Base-by-base conservation (phyloP, 2,329 filamentous ascomycete species). In the Penicillium sp. region DNA sequence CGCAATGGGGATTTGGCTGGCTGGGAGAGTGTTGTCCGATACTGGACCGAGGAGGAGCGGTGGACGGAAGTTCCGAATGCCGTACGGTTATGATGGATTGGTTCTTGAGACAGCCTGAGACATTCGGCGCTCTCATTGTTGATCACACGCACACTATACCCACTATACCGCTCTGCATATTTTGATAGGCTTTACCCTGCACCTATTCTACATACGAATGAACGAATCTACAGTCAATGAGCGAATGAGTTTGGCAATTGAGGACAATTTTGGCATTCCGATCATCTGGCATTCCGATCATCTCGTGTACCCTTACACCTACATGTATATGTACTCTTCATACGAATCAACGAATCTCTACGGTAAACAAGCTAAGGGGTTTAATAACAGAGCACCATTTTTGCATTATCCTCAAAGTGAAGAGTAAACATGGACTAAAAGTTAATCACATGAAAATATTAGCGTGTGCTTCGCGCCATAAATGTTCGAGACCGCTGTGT, bases 41-140 rank as follows among this genome's bases (percentile, higher is more conserved):
- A 74, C 65, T 80, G 72, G 73, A 80, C 78, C 10, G 70, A 64
- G 50, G 76, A 79, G 68, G 76, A 78, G 68, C 72, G 77, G 80
- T 77, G 77, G 66, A 70, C 36, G 76, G 74, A n/a, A 23, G 19
- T 21, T 21, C 19, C 19, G 19, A 21, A 21, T 21, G 19, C 19
- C 2, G 19, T 21, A 21, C 19, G 19, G 19, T 21, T 21, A 21
- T 23, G 23, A 23, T 23, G 23, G 23, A 4, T 23, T 23, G 23
- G 23, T 23, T 23, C 23, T 23, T 23, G 4, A 4, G 23, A 5
- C 23, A 4, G 23, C 23, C 23, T 23, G 23, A 23, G 23, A 23
- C 23, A 23, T 23, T 23, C 23, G 23, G 23, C 23, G 23, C 23
- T 23, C 23, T 23, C 23, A 23, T 23, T 23, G 23, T 23, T 23